phyloP scores from a whole-genome alignment of 345 rosid genomes.

The Rhizophora mangle region DNA sequence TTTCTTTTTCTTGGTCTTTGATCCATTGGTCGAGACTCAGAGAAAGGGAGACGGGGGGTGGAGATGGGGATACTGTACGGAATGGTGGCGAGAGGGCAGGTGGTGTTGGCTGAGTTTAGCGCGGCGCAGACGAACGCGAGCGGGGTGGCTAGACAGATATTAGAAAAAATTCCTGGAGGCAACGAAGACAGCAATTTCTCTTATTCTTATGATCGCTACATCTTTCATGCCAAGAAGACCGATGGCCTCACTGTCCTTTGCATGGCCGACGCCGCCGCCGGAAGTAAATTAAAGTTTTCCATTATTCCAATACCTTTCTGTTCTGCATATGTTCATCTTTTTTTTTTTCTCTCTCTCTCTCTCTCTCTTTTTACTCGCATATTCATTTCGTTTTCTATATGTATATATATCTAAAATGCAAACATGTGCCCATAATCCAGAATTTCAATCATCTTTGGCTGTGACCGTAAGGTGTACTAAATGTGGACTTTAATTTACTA shows the following conservation, averaged over 20 bases:
- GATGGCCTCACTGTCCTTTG: constrained; percentile 50
- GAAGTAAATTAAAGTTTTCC: constrained; percentile 17
- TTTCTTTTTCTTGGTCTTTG: no score
- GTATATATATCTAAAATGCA: no score
- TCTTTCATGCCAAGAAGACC: constrained; percentile 48
- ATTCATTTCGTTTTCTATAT: no score
- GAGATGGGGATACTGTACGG: constrained; percentile 30
- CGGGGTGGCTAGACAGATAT: constrained; percentile 37
- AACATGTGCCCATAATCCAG: no score
- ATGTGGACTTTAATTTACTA: no score
- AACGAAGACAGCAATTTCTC: constrained; percentile 29
- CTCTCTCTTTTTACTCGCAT: no score
- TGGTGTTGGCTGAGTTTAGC: constrained; percentile 47
- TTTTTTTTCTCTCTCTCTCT: not conserved
- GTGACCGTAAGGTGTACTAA: no score
- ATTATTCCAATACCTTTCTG: no score
- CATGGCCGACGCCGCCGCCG: constrained; percentile 44
- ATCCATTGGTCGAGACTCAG: no score
- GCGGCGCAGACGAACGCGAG: constrained; percentile 34
- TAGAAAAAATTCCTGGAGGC: constrained; percentile 33
- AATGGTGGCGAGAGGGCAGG: constrained; percentile 51
- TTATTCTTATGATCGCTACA: constrained; percentile 42
- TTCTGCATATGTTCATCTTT: not conserved
- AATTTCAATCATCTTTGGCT: no score
- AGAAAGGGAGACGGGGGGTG: no score